Percentiles rank a stretch among this genome's conserved stretches.
phyloP scores from a whole-genome alignment of 306 rosid species.

The Sesbania bispinosa region DNA sequence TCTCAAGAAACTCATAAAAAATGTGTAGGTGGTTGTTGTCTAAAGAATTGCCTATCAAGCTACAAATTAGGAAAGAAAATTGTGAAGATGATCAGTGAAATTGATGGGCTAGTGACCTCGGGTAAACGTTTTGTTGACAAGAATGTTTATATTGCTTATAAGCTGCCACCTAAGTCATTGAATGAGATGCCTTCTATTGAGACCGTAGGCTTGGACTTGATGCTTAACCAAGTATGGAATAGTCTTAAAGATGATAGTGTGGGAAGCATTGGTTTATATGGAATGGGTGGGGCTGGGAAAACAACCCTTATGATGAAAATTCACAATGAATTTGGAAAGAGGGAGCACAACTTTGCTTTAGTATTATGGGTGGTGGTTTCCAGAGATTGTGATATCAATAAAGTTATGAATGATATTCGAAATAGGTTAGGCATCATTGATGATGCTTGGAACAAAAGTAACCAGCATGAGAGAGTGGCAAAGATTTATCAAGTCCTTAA shows the following conservation, averaged over 20 bases:
- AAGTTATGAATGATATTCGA: slow-evolving; percentile 7
- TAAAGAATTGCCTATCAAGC: slow-evolving; percentile 1
- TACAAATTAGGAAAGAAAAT: slow-evolving; percentile 7
- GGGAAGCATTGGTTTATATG: slow-evolving; percentile 29
- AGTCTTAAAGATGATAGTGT: background rate
- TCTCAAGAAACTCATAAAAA: background rate
- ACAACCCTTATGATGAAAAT: slow-evolving; percentile 21
- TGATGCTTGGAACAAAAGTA: background rate
- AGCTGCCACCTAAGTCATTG: background rate
- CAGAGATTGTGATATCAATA: background rate
- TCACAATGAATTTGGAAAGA: background rate
- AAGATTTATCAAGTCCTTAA: background rate
- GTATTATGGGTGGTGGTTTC: slow-evolving; percentile 28
- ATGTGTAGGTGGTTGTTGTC: background rate
- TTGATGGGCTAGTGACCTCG: background rate
- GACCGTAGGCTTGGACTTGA: slow-evolving; percentile 8
- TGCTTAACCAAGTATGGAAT: slow-evolving; percentile 1
- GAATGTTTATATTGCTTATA: background rate
- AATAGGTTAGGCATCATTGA: background rate
- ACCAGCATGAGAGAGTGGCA: background rate
- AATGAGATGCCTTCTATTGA: background rate
- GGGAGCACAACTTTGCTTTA: background rate
- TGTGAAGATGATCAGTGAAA: background rate
- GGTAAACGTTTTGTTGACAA: background rate
- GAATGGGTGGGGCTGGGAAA: slow-evolving; percentile 29